phyloP scores from a whole-genome alignment of 1,139 yeast species.

The Saccharomyces hybrid region DNA sequence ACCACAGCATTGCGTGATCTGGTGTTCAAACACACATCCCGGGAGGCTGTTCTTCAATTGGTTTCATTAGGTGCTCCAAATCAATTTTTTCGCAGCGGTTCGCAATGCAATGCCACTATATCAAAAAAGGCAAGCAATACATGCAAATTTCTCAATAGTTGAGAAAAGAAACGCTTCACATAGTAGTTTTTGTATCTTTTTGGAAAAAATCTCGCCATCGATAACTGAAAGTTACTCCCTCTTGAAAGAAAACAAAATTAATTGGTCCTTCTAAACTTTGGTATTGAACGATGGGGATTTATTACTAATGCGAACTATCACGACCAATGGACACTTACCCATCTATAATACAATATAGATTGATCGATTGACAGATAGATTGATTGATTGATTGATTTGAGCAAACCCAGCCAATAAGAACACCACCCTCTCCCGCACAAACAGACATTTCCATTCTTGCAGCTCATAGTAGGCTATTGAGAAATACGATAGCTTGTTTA shows the following conservation, averaged over 20 bases:
- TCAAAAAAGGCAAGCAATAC: neutral
- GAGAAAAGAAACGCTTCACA: neutral
- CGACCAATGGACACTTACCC: neutral
- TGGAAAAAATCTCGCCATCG: neutral
- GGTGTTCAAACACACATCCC: no score
- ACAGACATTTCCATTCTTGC: no score
- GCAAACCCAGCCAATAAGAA: neutral
- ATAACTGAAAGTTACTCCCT: conserved; percentile 6
- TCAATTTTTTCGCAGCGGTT: neutral
- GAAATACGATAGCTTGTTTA: neutral
- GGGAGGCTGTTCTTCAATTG: neutral
- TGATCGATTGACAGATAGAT: neutral
- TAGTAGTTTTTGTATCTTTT: neutral
- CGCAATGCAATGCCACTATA: neutral
- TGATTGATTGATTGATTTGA: neutral
- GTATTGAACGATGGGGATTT: neutral
- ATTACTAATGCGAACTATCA: neutral
- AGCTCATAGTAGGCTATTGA: no score
- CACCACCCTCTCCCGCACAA: neutral
- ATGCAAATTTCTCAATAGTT: neutral
- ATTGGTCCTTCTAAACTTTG: conserved; percentile 12
- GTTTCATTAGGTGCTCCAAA: neutral
- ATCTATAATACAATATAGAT: neutral
- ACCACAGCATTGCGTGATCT: neutral
- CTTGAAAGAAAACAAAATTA: conserved; percentile 12